Evolutionary conservation across 2,329 filamentous ascomycete genomes (phyloP).

Genomic region (Fusarium napiforme): DNA sequence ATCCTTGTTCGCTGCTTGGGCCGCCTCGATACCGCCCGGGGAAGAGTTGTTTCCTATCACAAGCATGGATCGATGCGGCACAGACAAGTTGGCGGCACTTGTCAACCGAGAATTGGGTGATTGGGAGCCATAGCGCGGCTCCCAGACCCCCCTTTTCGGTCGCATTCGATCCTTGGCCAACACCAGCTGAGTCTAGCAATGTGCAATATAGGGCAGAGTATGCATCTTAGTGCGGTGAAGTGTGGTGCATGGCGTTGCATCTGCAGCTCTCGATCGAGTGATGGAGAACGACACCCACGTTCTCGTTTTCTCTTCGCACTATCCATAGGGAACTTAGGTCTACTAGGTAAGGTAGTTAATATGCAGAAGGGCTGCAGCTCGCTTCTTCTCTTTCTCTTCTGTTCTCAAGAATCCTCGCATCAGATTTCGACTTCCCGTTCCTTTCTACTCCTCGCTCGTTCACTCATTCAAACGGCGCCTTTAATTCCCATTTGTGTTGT

Average conservation of each 20-base stretch:
- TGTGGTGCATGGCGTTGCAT: slow-evolving; percentile 10
- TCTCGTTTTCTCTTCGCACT: background rate
- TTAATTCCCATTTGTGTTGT: background rate
- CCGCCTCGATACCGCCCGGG: background rate
- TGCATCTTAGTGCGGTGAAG: background rate
- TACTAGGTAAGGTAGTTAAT: slow-evolving; percentile 11
- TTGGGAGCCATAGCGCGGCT: slow-evolving; percentile 15
- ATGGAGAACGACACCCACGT: slow-evolving; percentile 12
- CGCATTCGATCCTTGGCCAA: background rate
- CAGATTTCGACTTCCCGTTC: background rate
- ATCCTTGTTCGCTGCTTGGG: slow-evolving; percentile 12
- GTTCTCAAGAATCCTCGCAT: slow-evolving; percentile 15
- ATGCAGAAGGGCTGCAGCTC: slow-evolving; percentile 10
- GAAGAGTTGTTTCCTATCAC: slow-evolving; percentile 4
- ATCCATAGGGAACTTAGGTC: background rate
- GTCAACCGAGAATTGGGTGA: slow-evolving; percentile 19
- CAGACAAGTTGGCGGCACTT: slow-evolving; percentile 23
- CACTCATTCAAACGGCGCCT: slow-evolving; percentile 6
- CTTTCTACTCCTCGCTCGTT: slow-evolving; percentile 8
- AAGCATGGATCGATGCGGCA: slow-evolving; percentile 7
- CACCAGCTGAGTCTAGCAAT: slow-evolving; percentile 15
- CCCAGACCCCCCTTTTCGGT: background rate
- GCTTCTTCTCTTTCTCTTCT: slow-evolving; percentile 1
- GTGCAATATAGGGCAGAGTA: background rate
- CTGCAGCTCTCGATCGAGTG: slow-evolving; percentile 25